Conservation (phyloP, 2,329 filamentous ascomycete genomes). For the Alternaria alternata region DNA sequence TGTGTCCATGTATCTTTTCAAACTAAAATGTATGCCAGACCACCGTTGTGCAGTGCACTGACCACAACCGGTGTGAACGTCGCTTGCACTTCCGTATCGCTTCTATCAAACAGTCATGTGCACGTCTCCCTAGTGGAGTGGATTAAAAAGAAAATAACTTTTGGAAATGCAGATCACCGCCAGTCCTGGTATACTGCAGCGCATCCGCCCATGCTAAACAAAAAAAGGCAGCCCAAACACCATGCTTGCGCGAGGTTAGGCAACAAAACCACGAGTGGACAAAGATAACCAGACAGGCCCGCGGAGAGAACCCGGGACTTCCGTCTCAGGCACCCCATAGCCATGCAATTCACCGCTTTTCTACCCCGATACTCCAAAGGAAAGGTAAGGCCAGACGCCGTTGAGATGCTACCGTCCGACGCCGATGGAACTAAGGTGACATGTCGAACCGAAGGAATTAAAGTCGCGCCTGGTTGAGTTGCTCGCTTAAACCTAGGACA, state of each 20-base stretch:
- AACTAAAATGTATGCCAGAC: not conserved
- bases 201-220: conserved; percentile 34
- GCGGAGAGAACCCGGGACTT: conserved; percentile 14
- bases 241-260: conserved; percentile 38
- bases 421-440: conserved; percentile 23
- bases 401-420: conserved; percentile 19
- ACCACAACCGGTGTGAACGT: not conserved
- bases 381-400: conserved; percentile 17
- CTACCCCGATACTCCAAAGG: conserved; percentile 26
- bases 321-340: conserved; percentile 14
- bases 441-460: conserved; percentile 31
- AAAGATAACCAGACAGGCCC: conserved; percentile 10
- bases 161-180: conserved; percentile 32
- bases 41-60: conserved; percentile 1
- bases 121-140: conserved; percentile 4
- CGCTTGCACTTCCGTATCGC: conserved; percentile 1
- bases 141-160: conserved; percentile 27
- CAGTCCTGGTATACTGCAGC: conserved; percentile 24
- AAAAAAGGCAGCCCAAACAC: conserved; percentile 42
- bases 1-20: not conserved
- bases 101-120: conserved; percentile 4
- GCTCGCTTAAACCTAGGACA: conserved; percentile 42
- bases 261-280: conserved; percentile 8
- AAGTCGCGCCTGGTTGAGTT: conserved; percentile 46
- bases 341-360: conserved; percentile 32